phyloP scores from a whole-genome alignment of 495 filamentous ascomycete genomes.

The Podospora pseudopauciseta region DNA sequence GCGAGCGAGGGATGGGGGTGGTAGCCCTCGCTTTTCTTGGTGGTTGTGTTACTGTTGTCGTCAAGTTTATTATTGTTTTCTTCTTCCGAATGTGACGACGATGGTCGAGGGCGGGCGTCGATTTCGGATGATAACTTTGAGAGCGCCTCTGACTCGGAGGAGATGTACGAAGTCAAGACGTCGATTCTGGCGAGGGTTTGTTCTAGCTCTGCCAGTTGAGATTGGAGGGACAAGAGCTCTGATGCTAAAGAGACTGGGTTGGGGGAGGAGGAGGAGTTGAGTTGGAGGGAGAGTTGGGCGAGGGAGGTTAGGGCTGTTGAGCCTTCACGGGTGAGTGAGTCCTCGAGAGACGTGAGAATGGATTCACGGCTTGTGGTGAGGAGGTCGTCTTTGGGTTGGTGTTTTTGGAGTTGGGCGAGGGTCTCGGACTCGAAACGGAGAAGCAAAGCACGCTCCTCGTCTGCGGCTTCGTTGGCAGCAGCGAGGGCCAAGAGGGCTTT shows the following conservation, averaged over 20 bases:
- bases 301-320: conserved; percentile 41
- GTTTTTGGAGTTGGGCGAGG: conserved; percentile 44
- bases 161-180: conserved; percentile 41
- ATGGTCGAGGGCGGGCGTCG: conserved; percentile 6
- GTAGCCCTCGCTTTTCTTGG: conserved; percentile 42
- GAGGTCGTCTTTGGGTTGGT: not conserved
- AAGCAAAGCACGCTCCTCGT: conserved; percentile 65
- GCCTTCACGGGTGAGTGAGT: conserved; percentile 44
- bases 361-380: conserved; percentile 41
- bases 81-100: not conserved
- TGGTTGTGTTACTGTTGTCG: conserved; percentile 12
- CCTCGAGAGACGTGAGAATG: conserved; percentile 34
- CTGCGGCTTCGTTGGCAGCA: conserved; percentile 72
- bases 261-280: conserved; percentile 31
- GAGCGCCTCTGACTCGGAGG: conserved; percentile 14
- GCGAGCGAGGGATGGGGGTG: conserved; percentile 49
- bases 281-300: conserved; percentile 34
- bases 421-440: conserved; percentile 58
- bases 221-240: conserved; percentile 38
- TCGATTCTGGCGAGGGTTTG: conserved; percentile 42
- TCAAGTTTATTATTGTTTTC: not conserved
- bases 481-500: conserved; percentile 71
- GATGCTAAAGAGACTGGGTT: conserved; percentile 35
- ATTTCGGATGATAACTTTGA: conserved; percentile 8
- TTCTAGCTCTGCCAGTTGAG: conserved; percentile 36